Base-by-base conservation (phyloP, 345 rosid species). In the Ricinus communis region DNA sequence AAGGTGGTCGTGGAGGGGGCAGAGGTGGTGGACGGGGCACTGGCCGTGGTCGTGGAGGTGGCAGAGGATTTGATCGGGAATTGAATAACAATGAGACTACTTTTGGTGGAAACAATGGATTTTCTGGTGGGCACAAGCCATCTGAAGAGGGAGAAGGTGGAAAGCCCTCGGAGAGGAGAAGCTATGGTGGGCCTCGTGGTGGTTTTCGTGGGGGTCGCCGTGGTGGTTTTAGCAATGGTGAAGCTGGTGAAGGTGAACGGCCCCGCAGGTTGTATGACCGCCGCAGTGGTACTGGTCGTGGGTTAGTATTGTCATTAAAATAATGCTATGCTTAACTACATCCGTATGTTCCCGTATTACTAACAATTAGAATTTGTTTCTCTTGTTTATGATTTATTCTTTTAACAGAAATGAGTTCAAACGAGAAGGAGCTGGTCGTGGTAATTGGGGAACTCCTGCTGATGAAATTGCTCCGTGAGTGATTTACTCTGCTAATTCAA, bases 401-500 rank as follows among this genome's bases (percentile, higher is more conserved):
- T 55, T 46, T 53, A 25, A 49, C 74, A 96, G 99, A 76, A 83
- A 77, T 76, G 98, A 86, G 75, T 4, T 88, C 51, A 96, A 96
- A 62, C 94, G 99, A 3, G 90, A 91, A 0, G 99, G 99, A 33
- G 50, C 94, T 83, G 99, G 99, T 68, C 89, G 91, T 38, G 94
- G 96, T 40, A 96, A 96, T 56, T 96, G 99, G 99, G 99, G 98
- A 81, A 83, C 88, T 69, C 83, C 89, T 5, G 65, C 84, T 71
- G 98, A 90, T 81, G 99, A 87, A 57, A 62, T 91, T 76, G 80
- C 87, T 64, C 86, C 63, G 99, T 96, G 66, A 85, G 94, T 70
- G 46, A 22, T 60, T 47, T 79, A 33, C 52, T 64, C 25, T 24
- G 2, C 18, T 25, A 12, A 24, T 18, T 4, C 18, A 31, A 63